These are phyloP conservation scores for Vickermania spadyakhi DNA, from an alignment of 208 protist species.

Conservation along the genomic window DNA sequence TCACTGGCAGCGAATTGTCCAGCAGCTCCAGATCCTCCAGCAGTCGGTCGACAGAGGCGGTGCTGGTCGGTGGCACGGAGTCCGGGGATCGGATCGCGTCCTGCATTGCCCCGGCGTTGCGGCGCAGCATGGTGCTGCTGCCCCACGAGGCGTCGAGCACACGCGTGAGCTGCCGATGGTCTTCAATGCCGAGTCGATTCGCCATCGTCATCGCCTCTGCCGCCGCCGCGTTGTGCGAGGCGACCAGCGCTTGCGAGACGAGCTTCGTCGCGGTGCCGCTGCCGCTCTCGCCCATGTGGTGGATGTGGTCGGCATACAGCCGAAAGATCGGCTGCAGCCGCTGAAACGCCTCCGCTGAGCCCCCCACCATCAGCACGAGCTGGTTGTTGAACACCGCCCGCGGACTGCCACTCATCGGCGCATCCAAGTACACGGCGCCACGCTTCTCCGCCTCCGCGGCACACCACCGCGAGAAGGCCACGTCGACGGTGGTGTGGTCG, in stretches of 20 bases:
- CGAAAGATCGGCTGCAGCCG: conserved; percentile 65
- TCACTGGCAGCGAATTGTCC: conserved; percentile 34
- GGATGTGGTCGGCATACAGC: conserved; percentile 76
- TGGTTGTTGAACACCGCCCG: conserved; percentile 71
- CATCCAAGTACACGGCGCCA: conserved; percentile 77
- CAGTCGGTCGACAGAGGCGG: conserved; percentile 43
- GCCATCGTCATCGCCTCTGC: conserved; percentile 83
- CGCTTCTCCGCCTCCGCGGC: conserved; percentile 41
- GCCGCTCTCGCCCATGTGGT: conserved; percentile 76
- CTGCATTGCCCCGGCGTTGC: conserved; percentile 77
- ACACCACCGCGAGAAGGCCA: conserved; percentile 59
- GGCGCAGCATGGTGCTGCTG: conserved; percentile 78
- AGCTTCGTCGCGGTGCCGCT: conserved; percentile 71
- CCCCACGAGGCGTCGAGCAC: conserved; percentile 82
- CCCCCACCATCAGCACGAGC: conserved; percentile 81
- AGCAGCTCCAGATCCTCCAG: conserved; percentile 62
- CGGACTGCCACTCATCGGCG: conserved; percentile 78
- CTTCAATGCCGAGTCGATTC: conserved; percentile 61
- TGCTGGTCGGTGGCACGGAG: conserved; percentile 42
- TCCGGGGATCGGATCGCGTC: conserved; percentile 72
- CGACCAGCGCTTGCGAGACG: conserved; percentile 70
- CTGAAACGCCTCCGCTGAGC: conserved; percentile 58
- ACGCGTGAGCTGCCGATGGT: conserved; percentile 56
- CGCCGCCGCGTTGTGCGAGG: conserved; percentile 77
- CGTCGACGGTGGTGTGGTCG: conserved; percentile 84